phyloP scores from a whole-genome alignment of 1,139 yeast genomes.

The Protomyces macrosporus region DNA sequence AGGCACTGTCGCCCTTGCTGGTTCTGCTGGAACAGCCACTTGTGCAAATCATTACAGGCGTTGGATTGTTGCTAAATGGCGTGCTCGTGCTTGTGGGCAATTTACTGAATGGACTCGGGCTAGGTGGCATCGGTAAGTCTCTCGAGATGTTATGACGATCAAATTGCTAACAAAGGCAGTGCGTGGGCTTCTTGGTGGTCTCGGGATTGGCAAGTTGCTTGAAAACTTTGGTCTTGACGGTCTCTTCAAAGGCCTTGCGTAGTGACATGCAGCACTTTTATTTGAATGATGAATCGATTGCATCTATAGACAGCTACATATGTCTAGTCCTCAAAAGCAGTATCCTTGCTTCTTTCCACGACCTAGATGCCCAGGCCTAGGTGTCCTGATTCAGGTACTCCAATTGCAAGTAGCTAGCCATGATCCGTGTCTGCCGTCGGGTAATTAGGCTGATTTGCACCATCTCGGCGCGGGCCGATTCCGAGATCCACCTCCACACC shows the following conservation, averaged over 20 bases:
- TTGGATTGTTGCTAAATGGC: not conserved
- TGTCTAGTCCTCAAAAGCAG: no score
- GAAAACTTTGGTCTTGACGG: not conserved
- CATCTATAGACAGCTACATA: no score
- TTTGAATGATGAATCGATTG: no score
- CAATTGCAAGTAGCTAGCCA: no score
- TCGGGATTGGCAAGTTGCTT: not conserved
- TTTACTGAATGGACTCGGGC: not conserved
- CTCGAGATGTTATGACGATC: not conserved
- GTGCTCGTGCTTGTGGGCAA: not conserved
- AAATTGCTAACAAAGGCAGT: not conserved
- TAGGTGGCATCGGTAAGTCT: not conserved
- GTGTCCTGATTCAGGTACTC: no score
- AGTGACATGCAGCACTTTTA: not conserved
- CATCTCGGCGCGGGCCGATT: no score
- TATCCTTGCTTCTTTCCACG: no score
- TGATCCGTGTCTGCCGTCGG: no score
- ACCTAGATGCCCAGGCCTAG: no score
- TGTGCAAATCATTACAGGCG: not conserved
- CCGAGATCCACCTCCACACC: no score
- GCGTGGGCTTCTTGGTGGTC: not conserved
- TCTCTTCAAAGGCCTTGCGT: not conserved
- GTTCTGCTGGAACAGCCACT: not conserved
- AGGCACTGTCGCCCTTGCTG: not conserved
- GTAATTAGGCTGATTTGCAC: no score